Conservation (phyloP, 2,329 filamentous ascomycete species). For the Botrytis deweyae region DNA sequence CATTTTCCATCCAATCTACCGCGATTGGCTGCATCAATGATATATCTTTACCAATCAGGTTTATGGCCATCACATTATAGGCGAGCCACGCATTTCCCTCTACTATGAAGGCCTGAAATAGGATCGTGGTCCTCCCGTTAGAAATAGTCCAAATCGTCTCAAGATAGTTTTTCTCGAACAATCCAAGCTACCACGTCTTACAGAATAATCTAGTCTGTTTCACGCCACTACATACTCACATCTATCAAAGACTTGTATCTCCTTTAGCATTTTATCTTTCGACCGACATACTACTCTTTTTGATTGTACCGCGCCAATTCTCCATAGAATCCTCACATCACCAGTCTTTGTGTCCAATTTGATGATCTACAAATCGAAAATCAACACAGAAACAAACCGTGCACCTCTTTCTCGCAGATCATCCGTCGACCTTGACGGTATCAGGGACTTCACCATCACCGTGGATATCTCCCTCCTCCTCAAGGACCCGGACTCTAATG, state of each 20-base stretch:
- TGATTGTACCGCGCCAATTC: conserved; percentile 24
- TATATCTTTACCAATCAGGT: conserved; percentile 47
- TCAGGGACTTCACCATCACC: conserved; percentile 56
- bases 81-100: conserved; percentile 44
- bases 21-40: conserved; percentile 44
- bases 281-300: conserved; percentile 22
- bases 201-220: conserved; percentile 33
- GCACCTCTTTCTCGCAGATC: conserved; percentile 34
- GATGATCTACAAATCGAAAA: conserved; percentile 11
- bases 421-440: conserved; percentile 41
- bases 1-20: conserved; percentile 40
- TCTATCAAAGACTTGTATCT: conserved; percentile 28
- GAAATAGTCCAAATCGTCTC: conserved; percentile 35
- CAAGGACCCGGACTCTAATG: conserved; percentile 72
- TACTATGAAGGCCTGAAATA: conserved; percentile 43
- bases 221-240: conserved; percentile 32
- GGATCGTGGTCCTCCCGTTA: conserved; percentile 37
- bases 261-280: conserved; percentile 26
- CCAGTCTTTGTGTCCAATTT: conserved; percentile 25
- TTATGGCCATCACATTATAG: conserved; percentile 43
- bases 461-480: conserved; percentile 95
- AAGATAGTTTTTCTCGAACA: conserved; percentile 35
- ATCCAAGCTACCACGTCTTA: conserved; percentile 28
- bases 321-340: conserved; percentile 27
- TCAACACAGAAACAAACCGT: conserved; percentile 25